Evolutionary conservation across 139 green algal species (phyloP), one percentile per base, ranked within the genome.

Genomic region (Micractinium conductrix): DNA sequence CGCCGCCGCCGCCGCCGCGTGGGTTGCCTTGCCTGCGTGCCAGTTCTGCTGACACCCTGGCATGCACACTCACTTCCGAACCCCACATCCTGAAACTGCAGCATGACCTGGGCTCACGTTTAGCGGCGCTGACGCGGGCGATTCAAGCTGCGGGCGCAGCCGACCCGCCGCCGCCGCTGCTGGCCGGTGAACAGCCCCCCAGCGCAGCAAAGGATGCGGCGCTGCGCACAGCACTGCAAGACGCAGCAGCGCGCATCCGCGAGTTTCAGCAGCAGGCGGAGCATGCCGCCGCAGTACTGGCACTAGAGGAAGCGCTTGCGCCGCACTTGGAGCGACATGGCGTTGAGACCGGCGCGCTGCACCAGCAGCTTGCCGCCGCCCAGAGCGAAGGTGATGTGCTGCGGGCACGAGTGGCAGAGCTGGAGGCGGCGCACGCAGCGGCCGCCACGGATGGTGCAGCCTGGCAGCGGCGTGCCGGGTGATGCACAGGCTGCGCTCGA

Each of bases 231-330:
- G 70, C 70, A 2, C 42, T 78, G 26, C 30, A 53, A 12, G 42
- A 78, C 0, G 70, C 70, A 26, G 70, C 70, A 4, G 70, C 44
- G 5, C 70, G 70, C 70, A 78, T 78, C 8, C 70, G 70, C 28
- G 70, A 78, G 19, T 78, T 78, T 28, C 70, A 78, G 43, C 44
- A 33, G 26, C 70, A 37, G 42, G 70, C 70, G 28, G 70, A 78
- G 70, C 70, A 78, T 33, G 42, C 9, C 26, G 70, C 70, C 8
- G 26, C 33, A 37, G 43, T 28, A 14, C 2, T 28, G 12, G 42
- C 33, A 17, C 42, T 78, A 12, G 70, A 78, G 30, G 12, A 78
- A 28, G 70, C 70, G 2, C 28, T 78, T 1, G 70, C 70, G 4
- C 70, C 70, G 26, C 42, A 58, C 28, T 28, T 28, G 28, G 42